These are phyloP conservation scores for Aspergillus vadensis DNA, from an alignment of 2,329 filamentous ascomycete species.

Conservation along the genomic window DNA sequence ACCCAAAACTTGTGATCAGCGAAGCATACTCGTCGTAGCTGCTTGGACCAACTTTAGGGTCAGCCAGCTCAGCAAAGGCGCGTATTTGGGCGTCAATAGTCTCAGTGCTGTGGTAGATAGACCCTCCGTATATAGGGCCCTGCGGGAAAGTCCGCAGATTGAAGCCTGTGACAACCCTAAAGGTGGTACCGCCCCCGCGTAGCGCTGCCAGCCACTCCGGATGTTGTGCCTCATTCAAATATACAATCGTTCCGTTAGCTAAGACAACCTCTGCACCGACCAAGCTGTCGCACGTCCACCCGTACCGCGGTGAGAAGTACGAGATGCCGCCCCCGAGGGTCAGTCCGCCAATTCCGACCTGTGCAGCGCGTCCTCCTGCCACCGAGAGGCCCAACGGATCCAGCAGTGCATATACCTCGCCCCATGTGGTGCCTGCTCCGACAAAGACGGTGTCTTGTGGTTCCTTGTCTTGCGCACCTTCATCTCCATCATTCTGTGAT, in stretches of 20 bases:
- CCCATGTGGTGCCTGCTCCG: slow-evolving; percentile 19
- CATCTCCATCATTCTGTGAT: too few relatives aligned
- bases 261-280: slow-evolving; percentile 47
- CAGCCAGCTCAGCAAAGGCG: neutral
- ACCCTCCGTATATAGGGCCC: slow-evolving; percentile 42
- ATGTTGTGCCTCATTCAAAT: slow-evolving; percentile 41
- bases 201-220: slow-evolving; percentile 22
- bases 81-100: neutral
- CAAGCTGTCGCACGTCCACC: slow-evolving; percentile 34
- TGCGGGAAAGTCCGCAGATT: slow-evolving; percentile 15
- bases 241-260: slow-evolving; percentile 47
- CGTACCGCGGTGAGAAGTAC: slow-evolving; percentile 17
- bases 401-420: slow-evolving; percentile 17
- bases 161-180: slow-evolving; percentile 37
- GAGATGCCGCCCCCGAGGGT: slow-evolving; percentile 21
- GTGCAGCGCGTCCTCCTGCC: slow-evolving; percentile 24
- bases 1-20: neutral
- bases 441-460: neutral
- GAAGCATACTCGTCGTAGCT: slow-evolving; percentile 2
- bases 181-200: slow-evolving; percentile 34
- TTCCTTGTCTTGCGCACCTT: too few relatives aligned
- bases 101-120: slow-evolving; percentile 30
- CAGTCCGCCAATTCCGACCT: slow-evolving; percentile 32
- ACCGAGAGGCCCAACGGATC: slow-evolving; percentile 23
- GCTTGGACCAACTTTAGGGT: neutral